Percentiles rank a stretch among this genome's conserved stretches.
Conservation (phyloP, 495 filamentous ascomycete genomes). For the Schizothecium vesticola region DNA sequence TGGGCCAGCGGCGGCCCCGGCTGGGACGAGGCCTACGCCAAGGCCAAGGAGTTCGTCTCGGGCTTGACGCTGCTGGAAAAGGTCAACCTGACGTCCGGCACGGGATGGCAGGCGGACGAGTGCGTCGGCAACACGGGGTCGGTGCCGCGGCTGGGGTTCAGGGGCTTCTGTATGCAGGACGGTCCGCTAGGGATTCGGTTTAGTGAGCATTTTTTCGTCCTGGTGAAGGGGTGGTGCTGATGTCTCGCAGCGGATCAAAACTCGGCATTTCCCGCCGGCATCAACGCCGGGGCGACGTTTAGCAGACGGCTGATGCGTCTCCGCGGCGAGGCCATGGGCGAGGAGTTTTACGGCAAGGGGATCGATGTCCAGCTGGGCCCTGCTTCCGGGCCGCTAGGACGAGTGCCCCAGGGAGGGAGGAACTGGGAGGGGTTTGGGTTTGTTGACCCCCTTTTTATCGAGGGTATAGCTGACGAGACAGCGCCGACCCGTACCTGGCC, state of each 20-base stretch:
- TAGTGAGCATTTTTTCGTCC: conserved; percentile 15
- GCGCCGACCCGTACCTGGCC: conserved; percentile 55
- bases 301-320: conserved; percentile 57
- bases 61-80: conserved; percentile 80
- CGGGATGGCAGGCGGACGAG: conserved; percentile 63
- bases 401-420: conserved; percentile 56
- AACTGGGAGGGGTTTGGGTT: conserved; percentile 59
- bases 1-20: conserved; percentile 59
- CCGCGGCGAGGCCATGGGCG: conserved; percentile 52
- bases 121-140: conserved; percentile 72
- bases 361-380: conserved; percentile 51
- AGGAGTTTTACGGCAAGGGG: conserved; percentile 60
- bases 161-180: conserved; percentile 46
- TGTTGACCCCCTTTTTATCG: not conserved
- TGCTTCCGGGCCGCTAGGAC: conserved; percentile 48
- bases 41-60: conserved; percentile 66
- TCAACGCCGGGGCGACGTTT: conserved; percentile 71
- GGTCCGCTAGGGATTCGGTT: conserved; percentile 45
- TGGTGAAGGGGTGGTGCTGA: not conserved
- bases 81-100: conserved; percentile 76
- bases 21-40: conserved; percentile 75
- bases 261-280: conserved; percentile 67
- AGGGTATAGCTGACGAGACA: conserved; percentile 11
- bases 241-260: conserved; percentile 46
- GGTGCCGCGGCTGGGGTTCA: conserved; percentile 40